phyloP scores from a whole-genome alignment of 371 early-diverging fungal genomes.

The Mucor irregularis region DNA sequence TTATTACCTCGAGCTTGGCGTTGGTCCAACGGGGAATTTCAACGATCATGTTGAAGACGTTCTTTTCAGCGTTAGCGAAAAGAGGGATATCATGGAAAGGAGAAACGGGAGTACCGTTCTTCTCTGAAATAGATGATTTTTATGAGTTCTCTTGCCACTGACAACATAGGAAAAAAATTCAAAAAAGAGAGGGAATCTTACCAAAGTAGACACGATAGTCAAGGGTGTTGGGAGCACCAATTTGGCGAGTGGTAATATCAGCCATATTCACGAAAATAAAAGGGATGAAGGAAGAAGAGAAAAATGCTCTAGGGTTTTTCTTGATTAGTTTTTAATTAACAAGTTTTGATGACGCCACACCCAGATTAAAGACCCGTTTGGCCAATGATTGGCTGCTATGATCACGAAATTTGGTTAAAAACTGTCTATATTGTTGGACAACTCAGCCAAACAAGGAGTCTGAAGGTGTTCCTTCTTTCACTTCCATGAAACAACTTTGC shows the following conservation, averaged over 20 bases:
- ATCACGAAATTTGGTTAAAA: slow-evolving; percentile 23
- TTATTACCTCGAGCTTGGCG: slow-evolving; percentile 90
- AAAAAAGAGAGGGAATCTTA: slow-evolving; percentile 29
- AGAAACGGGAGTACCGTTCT: slow-evolving; percentile 62
- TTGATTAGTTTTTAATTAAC: background rate
- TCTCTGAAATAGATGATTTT: slow-evolving; percentile 14
- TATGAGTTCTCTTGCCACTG: too few relatives aligned
- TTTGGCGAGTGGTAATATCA: slow-evolving; percentile 70
- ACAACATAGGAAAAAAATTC: too few relatives aligned
- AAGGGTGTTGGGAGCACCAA: slow-evolving; percentile 84
- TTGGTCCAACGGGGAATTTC: slow-evolving; percentile 96
- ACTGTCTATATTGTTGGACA: too few relatives aligned
- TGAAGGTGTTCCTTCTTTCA: too few relatives aligned
- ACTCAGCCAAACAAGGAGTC: too few relatives aligned
- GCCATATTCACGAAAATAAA: slow-evolving; percentile 43
- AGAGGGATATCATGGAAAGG: slow-evolving; percentile 96
- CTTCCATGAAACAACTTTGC: too few relatives aligned
- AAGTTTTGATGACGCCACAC: slow-evolving; percentile 24
- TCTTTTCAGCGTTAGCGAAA: slow-evolving; percentile 72
- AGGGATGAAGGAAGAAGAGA: slow-evolving; percentile 9
- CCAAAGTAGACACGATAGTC: slow-evolving; percentile 88
- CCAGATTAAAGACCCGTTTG: background rate
- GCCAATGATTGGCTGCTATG: slow-evolving; percentile 12
- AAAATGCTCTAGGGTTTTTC: slow-evolving; percentile 9
- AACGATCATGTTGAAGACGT: slow-evolving; percentile 85